Evolutionary conservation across 148 eudicot genomes (phyloP), one percentile per base, ranked within the genome.

Genomic region (Selenicereus undatus): DNA sequence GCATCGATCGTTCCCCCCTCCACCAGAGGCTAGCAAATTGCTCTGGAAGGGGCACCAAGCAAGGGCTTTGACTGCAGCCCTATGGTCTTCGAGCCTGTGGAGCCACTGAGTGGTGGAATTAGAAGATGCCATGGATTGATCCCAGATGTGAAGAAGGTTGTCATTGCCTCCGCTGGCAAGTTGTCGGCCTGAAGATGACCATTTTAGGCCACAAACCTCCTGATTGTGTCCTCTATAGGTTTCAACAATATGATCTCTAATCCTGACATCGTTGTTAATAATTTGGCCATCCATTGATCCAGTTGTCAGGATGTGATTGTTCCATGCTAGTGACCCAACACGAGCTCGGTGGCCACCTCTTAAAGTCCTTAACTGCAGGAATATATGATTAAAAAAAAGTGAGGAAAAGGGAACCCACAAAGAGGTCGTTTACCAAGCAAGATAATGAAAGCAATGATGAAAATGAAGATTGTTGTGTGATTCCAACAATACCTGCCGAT

Each of bases 31-130:
- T 88, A 94, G 74, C 81, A 92, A 79, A 73, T 92, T 94, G 51
- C 91, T 88, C 88, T 91, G 98, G 88, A 94, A 94, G 0, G 98
- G 97, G 75, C 97, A 92, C 98, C 98, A 91, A 65, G 97, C 93
- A 18, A 92, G 91, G 30, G 98, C 98, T 85, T 91, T 92, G 0
- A 94, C 98, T 56, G 97, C 93, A 51, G 98, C 98, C 3, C 90
- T 92, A 76, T 94, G 98, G 71, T 92, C 93, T 85, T 92, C 90
- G 9, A 94, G 91, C 92, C 95, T 86, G 87, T 94, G 94, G 32
- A 94, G 90, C 88, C 88, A 94, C 78, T 86, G 93, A 3, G 92
- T 89, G 7, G 94, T 74, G 2, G 92, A 81, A 45, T 85, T 90
- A 17, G 91, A 82, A 73, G 91, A 89, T 18, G 93, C 93, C 76